phyloP scores from a whole-genome alignment of 345 rosid species.

The Eucalyptus lansdowneana region DNA sequence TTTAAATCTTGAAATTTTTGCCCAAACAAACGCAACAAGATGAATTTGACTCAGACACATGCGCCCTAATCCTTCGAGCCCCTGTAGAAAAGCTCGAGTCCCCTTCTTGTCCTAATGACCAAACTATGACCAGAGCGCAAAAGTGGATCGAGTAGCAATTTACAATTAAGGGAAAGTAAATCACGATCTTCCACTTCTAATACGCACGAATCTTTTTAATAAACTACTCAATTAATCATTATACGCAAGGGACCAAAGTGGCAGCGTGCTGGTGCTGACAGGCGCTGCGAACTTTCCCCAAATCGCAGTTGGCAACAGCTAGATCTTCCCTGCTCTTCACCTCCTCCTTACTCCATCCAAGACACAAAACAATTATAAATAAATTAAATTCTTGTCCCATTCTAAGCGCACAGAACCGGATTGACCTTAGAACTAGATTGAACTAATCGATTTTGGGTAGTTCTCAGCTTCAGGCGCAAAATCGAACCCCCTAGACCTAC shows the following conservation, averaged over 20 bases:
- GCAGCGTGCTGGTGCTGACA: not conserved
- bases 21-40: not conserved
- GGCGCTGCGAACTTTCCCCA: not conserved
- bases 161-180: not conserved
- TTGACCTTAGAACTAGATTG: fast-evolving
- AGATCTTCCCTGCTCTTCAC: fast-evolving
- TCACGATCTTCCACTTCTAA: not conserved
- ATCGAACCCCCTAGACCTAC: fast-evolving
- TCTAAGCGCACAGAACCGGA: fast-evolving
- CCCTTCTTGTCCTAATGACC: not conserved
- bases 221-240: not conserved
- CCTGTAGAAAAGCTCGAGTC: fast-evolving
- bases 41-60: fast-evolving
- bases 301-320: not conserved
- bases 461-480: fast-evolving
- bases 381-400: fast-evolving
- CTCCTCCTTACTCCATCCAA: not conserved
- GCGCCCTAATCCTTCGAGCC: not conserved
- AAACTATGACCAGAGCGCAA: fast-evolving
- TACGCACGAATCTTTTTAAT: not conserved
- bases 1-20: no score
- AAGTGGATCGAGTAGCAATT: not conserved
- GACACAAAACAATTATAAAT: not conserved
- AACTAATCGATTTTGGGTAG: fast-evolving
- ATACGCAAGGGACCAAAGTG: not conserved